Conservation (phyloP, 2,329 filamentous ascomycete species). For the Paracoccidioides lutzii region DNA sequence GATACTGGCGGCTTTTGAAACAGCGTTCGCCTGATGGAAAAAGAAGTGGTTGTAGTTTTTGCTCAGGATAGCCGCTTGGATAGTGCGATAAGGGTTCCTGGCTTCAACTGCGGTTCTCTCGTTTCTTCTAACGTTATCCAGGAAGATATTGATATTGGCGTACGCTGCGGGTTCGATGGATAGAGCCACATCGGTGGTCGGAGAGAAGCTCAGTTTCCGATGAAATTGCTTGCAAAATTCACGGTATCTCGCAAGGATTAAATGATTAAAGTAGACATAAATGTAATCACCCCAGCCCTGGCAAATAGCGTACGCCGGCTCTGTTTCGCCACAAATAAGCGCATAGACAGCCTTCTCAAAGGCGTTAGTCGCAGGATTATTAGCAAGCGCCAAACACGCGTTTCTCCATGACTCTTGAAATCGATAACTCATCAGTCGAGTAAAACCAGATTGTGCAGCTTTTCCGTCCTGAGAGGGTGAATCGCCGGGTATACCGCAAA, state of each 20-base stretch:
- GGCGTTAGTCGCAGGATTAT: conserved; percentile 53
- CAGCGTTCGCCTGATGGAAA: conserved; percentile 27
- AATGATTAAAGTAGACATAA: conserved; percentile 78
- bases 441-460: conserved; percentile 24
- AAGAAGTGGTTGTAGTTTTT: conserved; percentile 32
- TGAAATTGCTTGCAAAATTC: conserved; percentile 42
- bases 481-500: conserved; percentile 44
- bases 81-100: conserved; percentile 32
- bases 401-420: conserved; percentile 27
- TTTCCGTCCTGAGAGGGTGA: conserved; percentile 3
- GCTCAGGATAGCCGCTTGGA: conserved; percentile 32
- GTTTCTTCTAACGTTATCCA: conserved; percentile 24
- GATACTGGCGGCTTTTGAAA: conserved; percentile 23
- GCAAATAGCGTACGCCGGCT: conserved; percentile 64
- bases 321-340: conserved; percentile 70
- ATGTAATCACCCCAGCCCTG: conserved; percentile 74
- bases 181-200: conserved; percentile 41
- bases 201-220: conserved; percentile 38
- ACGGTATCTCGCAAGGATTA: conserved; percentile 69
- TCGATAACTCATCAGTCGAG: conserved; percentile 31
- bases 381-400: conserved; percentile 36
- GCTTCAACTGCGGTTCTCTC: conserved; percentile 27
- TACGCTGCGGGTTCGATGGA: conserved; percentile 43
- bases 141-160: conserved; percentile 25
- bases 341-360: conserved; percentile 88